A percentile compares a stretch with the other conserved stretches of the same genome.
Conservation (phyloP, 768 basidiomycete genomes). For the Vararia minispora region DNA sequence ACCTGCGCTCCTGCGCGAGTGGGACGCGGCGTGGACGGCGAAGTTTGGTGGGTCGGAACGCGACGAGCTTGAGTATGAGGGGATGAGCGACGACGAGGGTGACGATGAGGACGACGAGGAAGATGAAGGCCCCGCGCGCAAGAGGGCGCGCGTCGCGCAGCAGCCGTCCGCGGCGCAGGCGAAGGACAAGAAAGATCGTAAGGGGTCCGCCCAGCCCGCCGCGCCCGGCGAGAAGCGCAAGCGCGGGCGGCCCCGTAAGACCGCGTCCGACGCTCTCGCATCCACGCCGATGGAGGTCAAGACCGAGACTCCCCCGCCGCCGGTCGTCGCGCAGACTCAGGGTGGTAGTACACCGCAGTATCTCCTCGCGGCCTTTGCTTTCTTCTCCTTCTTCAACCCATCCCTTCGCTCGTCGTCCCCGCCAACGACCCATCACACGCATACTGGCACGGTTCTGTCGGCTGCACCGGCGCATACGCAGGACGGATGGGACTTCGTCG, state of each 20-base stretch:
- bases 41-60: constrained; percentile 68
- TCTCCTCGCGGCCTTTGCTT: constrained; percentile 71
- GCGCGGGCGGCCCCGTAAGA: constrained; percentile 71
- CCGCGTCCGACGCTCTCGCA: constrained; percentile 10
- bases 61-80: constrained; percentile 40
- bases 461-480: constrained; percentile 19
- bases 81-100: constrained; percentile 35
- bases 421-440: constrained; percentile 29
- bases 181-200: constrained; percentile 33
- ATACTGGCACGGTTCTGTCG: constrained; percentile 49
- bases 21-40: constrained; percentile 67
- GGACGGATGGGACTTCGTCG: constrained; percentile 43
- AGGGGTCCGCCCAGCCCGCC: constrained; percentile 20
- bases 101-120: constrained; percentile 32
- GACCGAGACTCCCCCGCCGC: constrained; percentile 8
- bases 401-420: constrained; percentile 40
- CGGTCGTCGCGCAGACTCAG: constrained; percentile 7
- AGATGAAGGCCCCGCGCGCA: constrained; percentile 42
- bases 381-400: constrained; percentile 82
- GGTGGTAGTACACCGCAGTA: constrained; percentile 47
- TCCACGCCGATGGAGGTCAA: constrained; percentile 10
- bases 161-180: constrained; percentile 19
- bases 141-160: constrained; percentile 49
- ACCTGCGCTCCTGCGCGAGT: constrained; percentile 54
- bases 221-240: constrained; percentile 61